These are phyloP conservation scores for Calonectria ilicicola DNA, from an alignment of 2,329 filamentous ascomycete genomes.

Conservation along the genomic window DNA sequence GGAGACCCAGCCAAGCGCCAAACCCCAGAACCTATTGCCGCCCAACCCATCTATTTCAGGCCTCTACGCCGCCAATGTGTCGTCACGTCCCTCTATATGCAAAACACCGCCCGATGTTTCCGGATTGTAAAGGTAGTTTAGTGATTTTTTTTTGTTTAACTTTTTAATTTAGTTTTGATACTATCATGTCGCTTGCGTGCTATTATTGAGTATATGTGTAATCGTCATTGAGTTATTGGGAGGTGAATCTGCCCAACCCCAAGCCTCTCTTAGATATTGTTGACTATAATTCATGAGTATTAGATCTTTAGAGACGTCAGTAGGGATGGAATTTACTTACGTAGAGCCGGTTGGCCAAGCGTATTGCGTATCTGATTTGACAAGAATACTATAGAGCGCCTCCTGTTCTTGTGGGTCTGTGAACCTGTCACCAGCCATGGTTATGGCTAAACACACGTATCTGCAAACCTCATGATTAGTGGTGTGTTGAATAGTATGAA, in stretches of 20 bases:
- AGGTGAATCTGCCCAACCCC: conserved; percentile 40
- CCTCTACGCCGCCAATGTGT: neutral
- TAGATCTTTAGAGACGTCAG: fast-evolving
- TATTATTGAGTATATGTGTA: conserved; percentile 34
- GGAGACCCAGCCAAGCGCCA: neutral
- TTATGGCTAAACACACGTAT: conserved; percentile 44
- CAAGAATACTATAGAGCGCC: conserved; percentile 50
- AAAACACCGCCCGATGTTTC: neutral
- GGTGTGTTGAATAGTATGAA: too few relatives aligned
- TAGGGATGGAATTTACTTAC: conserved; percentile 26
- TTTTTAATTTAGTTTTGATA: neutral
- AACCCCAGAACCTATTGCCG: neutral
- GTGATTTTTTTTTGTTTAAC: neutral
- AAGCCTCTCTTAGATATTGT: conserved; percentile 38
- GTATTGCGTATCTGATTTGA: conserved; percentile 44
- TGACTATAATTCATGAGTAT: conserved; percentile 24
- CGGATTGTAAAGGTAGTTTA: neutral
- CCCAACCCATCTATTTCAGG: neutral
- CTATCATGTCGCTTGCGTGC: conserved; percentile 24
- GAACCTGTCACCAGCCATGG: conserved; percentile 54
- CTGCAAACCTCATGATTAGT: conserved; percentile 22
- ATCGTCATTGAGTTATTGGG: conserved; percentile 35
- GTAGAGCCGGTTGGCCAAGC: conserved; percentile 45
- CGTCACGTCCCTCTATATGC: neutral
- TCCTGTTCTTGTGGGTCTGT: conserved; percentile 50